A percentile compares a stretch with the other conserved stretches of the same genome.
Evolutionary conservation across 345 rosid species (phyloP).

Genomic region (Anacardium occidentale): DNA sequence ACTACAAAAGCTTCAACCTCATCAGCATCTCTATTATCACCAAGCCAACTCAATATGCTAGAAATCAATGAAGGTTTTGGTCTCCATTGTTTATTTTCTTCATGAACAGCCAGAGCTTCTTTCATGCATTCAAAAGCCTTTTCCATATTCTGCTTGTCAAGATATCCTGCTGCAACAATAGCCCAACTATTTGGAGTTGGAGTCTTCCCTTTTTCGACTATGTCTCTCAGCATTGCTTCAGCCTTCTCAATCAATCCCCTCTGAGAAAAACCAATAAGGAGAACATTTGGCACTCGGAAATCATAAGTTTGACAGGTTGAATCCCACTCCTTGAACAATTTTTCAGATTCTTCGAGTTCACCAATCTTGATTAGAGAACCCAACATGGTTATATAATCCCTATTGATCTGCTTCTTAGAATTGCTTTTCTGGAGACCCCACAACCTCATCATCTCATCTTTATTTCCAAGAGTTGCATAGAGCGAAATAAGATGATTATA

Average conservation of each 20-base stretch:
- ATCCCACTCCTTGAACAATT: slow-evolving; percentile 43
- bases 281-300: slow-evolving; percentile 46
- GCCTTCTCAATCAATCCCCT: slow-evolving; percentile 43
- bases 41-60: slow-evolving; percentile 43
- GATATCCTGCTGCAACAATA: slow-evolving; percentile 36
- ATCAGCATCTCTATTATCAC: slow-evolving; percentile 31
- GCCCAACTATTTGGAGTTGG: slow-evolving; percentile 47
- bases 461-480: slow-evolving; percentile 42
- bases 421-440: slow-evolving; percentile 37
- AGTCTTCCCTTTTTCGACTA: slow-evolving; percentile 27
- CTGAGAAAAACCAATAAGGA: slow-evolving; percentile 40
- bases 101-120: slow-evolving; percentile 38
- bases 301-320: slow-evolving; percentile 34
- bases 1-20: slow-evolving; percentile 35
- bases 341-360: slow-evolving; percentile 40
- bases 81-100: slow-evolving; percentile 36
- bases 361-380: slow-evolving; percentile 39
- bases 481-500: slow-evolving; percentile 42
- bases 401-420: slow-evolving; percentile 36
- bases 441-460: slow-evolving; percentile 40
- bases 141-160: slow-evolving; percentile 40
- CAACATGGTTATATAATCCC: slow-evolving; percentile 40
- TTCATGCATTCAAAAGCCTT: slow-evolving; percentile 44
- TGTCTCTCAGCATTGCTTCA: slow-evolving; percentile 32
- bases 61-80: slow-evolving; percentile 36